Evolutionary conservation across 164 flowering plant species (phyloP).

Genomic region (Tetrastigma voinierianum): DNA sequence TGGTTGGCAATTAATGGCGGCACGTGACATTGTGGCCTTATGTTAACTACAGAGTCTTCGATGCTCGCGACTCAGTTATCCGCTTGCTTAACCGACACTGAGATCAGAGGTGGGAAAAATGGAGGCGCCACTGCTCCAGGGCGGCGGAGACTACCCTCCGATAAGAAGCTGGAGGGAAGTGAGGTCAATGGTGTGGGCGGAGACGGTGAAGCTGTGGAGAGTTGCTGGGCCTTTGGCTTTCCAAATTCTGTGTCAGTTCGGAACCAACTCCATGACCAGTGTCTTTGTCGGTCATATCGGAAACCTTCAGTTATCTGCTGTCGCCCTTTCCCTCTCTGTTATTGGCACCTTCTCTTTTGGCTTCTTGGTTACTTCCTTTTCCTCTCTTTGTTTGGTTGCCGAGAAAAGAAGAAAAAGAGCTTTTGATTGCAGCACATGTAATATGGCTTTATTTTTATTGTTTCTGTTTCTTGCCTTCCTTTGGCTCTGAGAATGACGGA

Average conservation of each 20-base stretch:
- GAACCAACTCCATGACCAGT: conserved; percentile 31
- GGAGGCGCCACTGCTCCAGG: conserved; percentile 27
- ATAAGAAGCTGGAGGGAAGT: too few species aligned
- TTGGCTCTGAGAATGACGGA: too few species aligned
- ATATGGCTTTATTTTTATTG: too few species aligned
- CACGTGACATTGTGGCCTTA: too few species aligned
- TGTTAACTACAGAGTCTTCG: too few species aligned
- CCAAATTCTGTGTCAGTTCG: conserved; percentile 40
- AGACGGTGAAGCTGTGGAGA: conserved; percentile 42
- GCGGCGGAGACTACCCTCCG: neutral
- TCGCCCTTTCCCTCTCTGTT: conserved; percentile 42
- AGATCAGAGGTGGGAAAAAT: neutral
- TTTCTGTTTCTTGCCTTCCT: too few species aligned
- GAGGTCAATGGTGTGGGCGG: conserved; percentile 5
- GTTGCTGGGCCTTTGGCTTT: conserved; percentile 47
- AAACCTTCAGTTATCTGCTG: conserved; percentile 48
- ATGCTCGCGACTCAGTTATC: too few species aligned
- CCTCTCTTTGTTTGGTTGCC: too few species aligned
- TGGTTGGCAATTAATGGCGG: too few species aligned
- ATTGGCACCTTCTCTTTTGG: conserved; percentile 56
- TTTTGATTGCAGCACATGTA: too few species aligned
- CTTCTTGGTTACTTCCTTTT: conserved; percentile 36
- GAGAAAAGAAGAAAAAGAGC: too few species aligned
- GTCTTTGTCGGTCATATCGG: conserved; percentile 61
- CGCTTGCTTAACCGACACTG: too few species aligned